Evolutionary conservation across 2,329 filamentous ascomycete species (phyloP), one percentile per base, ranked within the genome.

Genomic region (Thermomyces lanuginosus): DNA sequence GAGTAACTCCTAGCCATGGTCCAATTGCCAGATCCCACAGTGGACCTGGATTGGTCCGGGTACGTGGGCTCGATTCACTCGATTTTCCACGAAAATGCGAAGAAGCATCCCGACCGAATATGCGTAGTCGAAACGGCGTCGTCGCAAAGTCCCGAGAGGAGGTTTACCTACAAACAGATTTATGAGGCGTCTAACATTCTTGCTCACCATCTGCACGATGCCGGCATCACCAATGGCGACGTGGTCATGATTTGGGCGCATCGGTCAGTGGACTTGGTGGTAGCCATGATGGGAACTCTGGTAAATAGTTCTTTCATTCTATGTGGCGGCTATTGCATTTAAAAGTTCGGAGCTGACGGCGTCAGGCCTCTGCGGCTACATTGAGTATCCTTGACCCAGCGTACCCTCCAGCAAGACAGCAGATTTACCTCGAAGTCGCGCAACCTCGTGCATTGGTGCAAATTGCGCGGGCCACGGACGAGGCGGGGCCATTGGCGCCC

Each of bases 171-270:
- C 51, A 62, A 63, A 37, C 80, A 92, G 44, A 92, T 95, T 45
- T 67, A 83, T 45, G 77, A 92, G 56, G 75, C 76, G 0, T 77
- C 80, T 16, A 91, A 91, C 48, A 63, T 71, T 10, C 52, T 93
- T 5, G 79, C 82, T 12, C 73, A 92, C 53, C 69, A 92, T 45
- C 64, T 93, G 11, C 67, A 77, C 28, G 63, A 75, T 26, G 64
- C 72, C 42, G 83, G 84, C 31, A 63, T 82, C 36, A 63, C 72
- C 32, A 63, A 72, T 39, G 83, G 82, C 6, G 83, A 95, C 46
- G 83, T 92, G 2, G 82, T 92, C 42, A 92, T 92, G 80, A 79
- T 89, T 36, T 93, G 74, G 46, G 81, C 81, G 30, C 69, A 92
- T 53, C 72, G 84, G 31, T 72, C 72, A 30, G 83, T 92, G 17